Conservation (phyloP, 2,329 filamentous ascomycete genomes). For the Venturia effusa region DNA sequence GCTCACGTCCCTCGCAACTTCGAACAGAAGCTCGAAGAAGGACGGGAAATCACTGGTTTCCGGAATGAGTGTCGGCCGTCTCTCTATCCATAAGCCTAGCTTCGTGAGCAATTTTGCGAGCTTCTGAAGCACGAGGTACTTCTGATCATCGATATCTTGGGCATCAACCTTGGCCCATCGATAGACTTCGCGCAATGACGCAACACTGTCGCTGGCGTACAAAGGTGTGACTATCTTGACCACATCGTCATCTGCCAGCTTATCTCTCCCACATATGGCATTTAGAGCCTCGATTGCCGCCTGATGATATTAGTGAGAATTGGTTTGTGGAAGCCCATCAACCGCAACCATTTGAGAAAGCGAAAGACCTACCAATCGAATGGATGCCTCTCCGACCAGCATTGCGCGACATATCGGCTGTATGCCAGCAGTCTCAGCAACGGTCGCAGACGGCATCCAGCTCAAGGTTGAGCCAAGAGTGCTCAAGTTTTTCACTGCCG, state of each 20-base stretch:
- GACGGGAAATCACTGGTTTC: constrained; percentile 55
- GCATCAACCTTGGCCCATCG: constrained; percentile 71
- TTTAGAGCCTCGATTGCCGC: constrained; percentile 70
- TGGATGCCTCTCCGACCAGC: constrained; percentile 23
- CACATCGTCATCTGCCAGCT: constrained; percentile 69
- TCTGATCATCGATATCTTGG: constrained; percentile 78
- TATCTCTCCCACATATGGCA: constrained; percentile 64
- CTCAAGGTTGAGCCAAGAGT: constrained; percentile 69
- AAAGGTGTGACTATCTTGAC: constrained; percentile 66
- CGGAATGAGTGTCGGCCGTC: constrained; percentile 59
- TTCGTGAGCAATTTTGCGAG: constrained; percentile 87
- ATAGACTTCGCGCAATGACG: constrained; percentile 62
- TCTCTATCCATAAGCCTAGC: constrained; percentile 72
- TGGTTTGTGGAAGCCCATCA: background rate
- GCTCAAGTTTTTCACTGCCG: constrained; percentile 62
- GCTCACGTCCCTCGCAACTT: constrained; percentile 73
- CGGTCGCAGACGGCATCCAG: constrained; percentile 47
- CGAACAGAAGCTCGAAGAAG: constrained; percentile 69
- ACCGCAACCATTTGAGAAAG: background rate
- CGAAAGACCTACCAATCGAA: constrained; percentile 1
- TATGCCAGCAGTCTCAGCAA: constrained; percentile 15
- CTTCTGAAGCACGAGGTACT: constrained; percentile 87
- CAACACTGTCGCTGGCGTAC: constrained; percentile 61
- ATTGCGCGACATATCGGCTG: constrained; percentile 24
- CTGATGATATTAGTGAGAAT: constrained; percentile 13